A percentile compares a stretch with the other conserved stretches of the same genome.
These are phyloP conservation scores for Ascocoryne sarcoides DNA, from an alignment of 2,329 filamentous ascomycete species.

Conservation along the genomic window DNA sequence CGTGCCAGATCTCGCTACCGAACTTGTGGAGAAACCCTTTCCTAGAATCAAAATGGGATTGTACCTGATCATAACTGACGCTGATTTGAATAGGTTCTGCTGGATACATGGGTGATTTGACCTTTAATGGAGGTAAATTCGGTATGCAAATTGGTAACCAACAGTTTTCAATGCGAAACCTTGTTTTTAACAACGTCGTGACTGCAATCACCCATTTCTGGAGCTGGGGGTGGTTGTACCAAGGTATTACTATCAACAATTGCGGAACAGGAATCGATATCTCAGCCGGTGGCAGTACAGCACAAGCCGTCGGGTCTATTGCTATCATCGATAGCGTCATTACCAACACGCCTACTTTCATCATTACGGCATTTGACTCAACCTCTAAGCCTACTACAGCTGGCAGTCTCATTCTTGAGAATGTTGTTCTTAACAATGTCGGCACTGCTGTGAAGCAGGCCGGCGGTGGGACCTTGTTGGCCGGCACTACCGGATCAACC, in stretches of 20 bases:
- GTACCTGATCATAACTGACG: not conserved
- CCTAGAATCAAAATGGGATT: not conserved
- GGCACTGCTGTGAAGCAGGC: conserved; percentile 53
- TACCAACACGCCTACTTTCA: conserved; percentile 39
- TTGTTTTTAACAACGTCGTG: conserved; percentile 37
- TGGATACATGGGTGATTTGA: conserved; percentile 50
- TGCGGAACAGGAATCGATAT: conserved; percentile 46
- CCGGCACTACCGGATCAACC: conserved; percentile 55
- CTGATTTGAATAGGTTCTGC: conserved; percentile 35
- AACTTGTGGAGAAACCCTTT: conserved; percentile 23
- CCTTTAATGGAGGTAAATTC: conserved; percentile 51
- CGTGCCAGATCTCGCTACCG: not conserved
- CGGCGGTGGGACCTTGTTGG: conserved; percentile 46
- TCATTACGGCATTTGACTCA: conserved; percentile 38
- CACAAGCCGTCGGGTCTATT: conserved; percentile 45
- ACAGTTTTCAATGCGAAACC: conserved; percentile 52
- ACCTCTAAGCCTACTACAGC: conserved; percentile 51
- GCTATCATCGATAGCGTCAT: conserved; percentile 48
- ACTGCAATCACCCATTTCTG: conserved; percentile 50
- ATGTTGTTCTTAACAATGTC: conserved; percentile 68
- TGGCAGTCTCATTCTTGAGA: conserved; percentile 74
- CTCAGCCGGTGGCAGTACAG: conserved; percentile 31
- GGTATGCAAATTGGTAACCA: conserved; percentile 55
- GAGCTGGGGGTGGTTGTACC: conserved; percentile 53
- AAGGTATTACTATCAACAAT: conserved; percentile 42